phyloP scores from a whole-genome alignment of 306 rosid genomes.

The Rosa multiflora region DNA sequence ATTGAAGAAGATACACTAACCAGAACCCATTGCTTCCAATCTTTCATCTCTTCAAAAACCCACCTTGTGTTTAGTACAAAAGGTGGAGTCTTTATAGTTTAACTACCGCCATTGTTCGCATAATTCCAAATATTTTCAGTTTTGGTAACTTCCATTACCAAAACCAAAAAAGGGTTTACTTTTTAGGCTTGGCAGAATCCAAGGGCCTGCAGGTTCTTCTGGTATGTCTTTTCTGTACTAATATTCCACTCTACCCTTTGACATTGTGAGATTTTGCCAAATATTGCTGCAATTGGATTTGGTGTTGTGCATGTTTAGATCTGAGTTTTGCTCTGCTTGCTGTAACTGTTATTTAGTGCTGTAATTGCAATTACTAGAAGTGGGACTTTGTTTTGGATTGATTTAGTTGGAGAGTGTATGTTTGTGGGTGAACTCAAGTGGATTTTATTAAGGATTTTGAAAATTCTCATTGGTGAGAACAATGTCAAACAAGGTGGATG shows the following conservation, averaged over 20 bases:
- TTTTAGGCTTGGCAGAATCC: conserved; percentile 28
- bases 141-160: conserved; percentile 13
- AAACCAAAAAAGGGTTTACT: neutral
- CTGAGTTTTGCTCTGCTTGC: conserved; percentile 22
- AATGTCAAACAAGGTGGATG: neutral
- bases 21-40: neutral
- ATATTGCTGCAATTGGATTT: neutral
- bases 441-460: neutral
- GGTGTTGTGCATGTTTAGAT: conserved; percentile 26
- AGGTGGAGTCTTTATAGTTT: neutral
- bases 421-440: neutral
- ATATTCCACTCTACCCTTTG: neutral
- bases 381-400: conserved; percentile 18
- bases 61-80: neutral
- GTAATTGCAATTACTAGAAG: neutral
- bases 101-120: neutral
- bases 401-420: neutral
- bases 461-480: neutral
- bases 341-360: neutral
- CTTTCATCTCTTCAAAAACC: neutral
- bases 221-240: conserved; percentile 31
- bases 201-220: conserved; percentile 22
- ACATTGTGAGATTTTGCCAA: neutral
- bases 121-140: neutral
- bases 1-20: neutral